These are phyloP conservation scores for Crithidia expoeki DNA, from an alignment of 208 protist genomes.

Conservation along the genomic window DNA sequence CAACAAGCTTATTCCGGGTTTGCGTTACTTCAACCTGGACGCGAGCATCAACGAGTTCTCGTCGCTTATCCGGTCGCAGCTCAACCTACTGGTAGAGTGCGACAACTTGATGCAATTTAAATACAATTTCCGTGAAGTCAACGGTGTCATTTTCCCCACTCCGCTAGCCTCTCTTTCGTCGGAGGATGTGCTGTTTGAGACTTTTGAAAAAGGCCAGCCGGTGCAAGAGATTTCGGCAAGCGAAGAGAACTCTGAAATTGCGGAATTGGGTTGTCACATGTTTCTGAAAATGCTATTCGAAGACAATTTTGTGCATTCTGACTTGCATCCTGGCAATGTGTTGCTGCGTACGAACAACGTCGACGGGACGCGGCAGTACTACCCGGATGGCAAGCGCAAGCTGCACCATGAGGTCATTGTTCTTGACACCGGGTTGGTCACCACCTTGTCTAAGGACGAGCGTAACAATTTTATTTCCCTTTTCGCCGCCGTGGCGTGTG, in stretches of 20 bases:
- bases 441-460: constrained; percentile 81
- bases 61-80: constrained; percentile 79
- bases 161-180: constrained; percentile 68
- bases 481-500: constrained; percentile 88
- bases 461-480: constrained; percentile 93
- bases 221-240: constrained; percentile 59
- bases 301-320: constrained; percentile 95
- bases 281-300: constrained; percentile 96
- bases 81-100: constrained; percentile 85
- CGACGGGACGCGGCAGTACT: constrained; percentile 36
- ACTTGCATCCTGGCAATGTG: constrained; percentile 94
- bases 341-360: constrained; percentile 65
- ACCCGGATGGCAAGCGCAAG: constrained; percentile 73
- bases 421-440: constrained; percentile 92
- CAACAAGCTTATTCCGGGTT: constrained; percentile 56
- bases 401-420: constrained; percentile 75
- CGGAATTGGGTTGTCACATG: constrained; percentile 86
- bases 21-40: constrained; percentile 69
- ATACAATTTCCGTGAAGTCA: constrained; percentile 79
- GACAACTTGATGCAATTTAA: constrained; percentile 87
- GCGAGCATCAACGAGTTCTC: constrained; percentile 81
- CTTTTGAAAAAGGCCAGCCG: constrained; percentile 83
- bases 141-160: constrained; percentile 83
- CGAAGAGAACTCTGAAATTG: constrained; percentile 65
- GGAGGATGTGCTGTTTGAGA: constrained; percentile 85